Conservation (phyloP, 768 basidiomycete genomes). For the Hygrocybe coccinea region DNA sequence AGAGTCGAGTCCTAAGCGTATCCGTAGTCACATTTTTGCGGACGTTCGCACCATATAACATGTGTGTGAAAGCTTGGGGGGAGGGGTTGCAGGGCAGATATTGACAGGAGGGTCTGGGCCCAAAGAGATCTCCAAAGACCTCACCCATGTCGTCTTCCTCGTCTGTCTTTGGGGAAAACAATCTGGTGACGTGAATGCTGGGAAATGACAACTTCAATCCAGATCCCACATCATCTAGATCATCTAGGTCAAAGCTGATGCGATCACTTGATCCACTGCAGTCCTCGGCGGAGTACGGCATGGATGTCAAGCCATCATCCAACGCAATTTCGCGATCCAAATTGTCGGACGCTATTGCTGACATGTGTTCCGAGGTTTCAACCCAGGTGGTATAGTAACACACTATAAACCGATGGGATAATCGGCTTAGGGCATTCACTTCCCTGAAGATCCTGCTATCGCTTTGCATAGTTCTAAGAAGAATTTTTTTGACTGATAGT, state of each 20-base stretch:
- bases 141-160: slow-evolving; percentile 33
- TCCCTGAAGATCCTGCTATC: slow-evolving; percentile 88
- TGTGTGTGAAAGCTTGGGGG: slow-evolving; percentile 45
- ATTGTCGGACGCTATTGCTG: slow-evolving; percentile 51
- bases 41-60: slow-evolving; percentile 78
- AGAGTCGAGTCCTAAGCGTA: slow-evolving; percentile 6
- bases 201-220: slow-evolving; percentile 67
- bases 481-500: slow-evolving; percentile 77
- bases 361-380: slow-evolving; percentile 57
- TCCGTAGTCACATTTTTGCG: not conserved
- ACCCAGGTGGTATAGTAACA: slow-evolving; percentile 91
- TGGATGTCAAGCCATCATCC: slow-evolving; percentile 51
- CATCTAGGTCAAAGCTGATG: slow-evolving; percentile 60
- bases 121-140: slow-evolving; percentile 34
- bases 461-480: slow-evolving; percentile 68
- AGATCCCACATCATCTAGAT: slow-evolving; percentile 56
- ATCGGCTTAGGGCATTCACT: slow-evolving; percentile 80
- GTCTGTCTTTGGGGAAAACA: slow-evolving; percentile 36
- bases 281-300: slow-evolving; percentile 37
- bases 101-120: slow-evolving; percentile 19
- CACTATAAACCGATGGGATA: slow-evolving; percentile 87
- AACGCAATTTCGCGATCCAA: slow-evolving; percentile 40
- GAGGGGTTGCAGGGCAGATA: slow-evolving; percentile 12
- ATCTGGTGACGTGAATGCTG: slow-evolving; percentile 72
- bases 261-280: slow-evolving; percentile 42